Evolutionary conservation across 257 asterid species (phyloP).

Genomic region (Fraxinus excelsior): DNA sequence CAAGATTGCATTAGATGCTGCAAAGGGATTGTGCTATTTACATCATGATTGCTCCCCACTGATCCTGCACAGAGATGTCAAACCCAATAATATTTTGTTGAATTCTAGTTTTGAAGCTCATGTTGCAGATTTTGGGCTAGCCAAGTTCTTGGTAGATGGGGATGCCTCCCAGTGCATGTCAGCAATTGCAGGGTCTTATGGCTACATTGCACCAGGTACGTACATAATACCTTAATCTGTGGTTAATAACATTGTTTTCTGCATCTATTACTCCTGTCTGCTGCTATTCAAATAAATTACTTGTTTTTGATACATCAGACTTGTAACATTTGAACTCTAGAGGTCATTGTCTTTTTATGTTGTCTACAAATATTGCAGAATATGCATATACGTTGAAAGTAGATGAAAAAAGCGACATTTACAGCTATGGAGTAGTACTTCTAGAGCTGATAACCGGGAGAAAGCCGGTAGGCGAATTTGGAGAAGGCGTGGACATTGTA

Average conservation of each 20-base stretch:
- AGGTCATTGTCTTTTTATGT: too few species aligned
- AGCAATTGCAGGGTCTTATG: slow-evolving; percentile 91
- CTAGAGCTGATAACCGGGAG: slow-evolving; percentile 48
- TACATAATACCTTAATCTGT: neutral
- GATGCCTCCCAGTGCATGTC: slow-evolving; percentile 97
- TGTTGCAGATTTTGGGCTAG: slow-evolving; percentile 94
- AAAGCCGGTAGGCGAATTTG: slow-evolving; percentile 50
- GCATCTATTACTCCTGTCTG: neutral
- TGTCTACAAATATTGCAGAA: slow-evolving; percentile 26
- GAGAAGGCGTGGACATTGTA: slow-evolving; percentile 50
- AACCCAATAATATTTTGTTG: slow-evolving; percentile 79
- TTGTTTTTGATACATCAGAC: too few species aligned
- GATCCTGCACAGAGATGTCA: slow-evolving; percentile 89
- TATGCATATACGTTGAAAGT: slow-evolving; percentile 52
- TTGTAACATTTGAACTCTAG: too few species aligned
- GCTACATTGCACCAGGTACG: slow-evolving; percentile 96
- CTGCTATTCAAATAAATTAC: too few species aligned
- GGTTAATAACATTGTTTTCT: neutral
- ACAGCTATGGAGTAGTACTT: slow-evolving; percentile 49
- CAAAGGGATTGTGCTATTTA: slow-evolving; percentile 84
- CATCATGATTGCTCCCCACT: slow-evolving; percentile 92
- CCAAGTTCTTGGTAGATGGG: slow-evolving; percentile 77
- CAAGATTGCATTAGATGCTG: slow-evolving; percentile 76
- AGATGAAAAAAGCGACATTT: slow-evolving; percentile 52
- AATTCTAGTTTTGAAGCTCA: slow-evolving; percentile 83